Evolutionary conservation across 2,329 filamentous ascomycete genomes (phyloP), one percentile per base, ranked within the genome.

Genomic region (Colletotrichum navitas): DNA sequence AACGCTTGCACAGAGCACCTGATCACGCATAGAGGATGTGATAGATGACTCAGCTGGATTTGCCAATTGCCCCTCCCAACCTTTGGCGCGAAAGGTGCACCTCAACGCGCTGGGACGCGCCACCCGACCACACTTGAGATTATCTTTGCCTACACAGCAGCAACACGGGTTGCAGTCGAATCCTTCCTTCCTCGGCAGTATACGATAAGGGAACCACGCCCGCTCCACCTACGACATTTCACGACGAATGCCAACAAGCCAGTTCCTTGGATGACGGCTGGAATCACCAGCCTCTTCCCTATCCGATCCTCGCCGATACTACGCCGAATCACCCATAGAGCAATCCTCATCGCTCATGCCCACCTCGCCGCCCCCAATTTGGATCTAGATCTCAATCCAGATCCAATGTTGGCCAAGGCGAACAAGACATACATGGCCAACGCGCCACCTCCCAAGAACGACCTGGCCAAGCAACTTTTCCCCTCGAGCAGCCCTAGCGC

Each of bases 401-500:
- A 79, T 71, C 65, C 78, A 58, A 84, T 83, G 82, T 76, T 83
- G 26, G 79, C 76, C 56, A 79, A 79, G 74, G 80, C 80, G 32
- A 81, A 80, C 45, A 81, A 80, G 75, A 74, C 74, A 10, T 83
- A 80, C 74, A 77, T 83, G 79, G 82, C 83, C 71, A 80, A 79
- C 66, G 76, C 78, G 73, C 69, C 79, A 7, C 76, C 77, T 29
- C 78, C 79, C 12, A 80, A 80, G 62, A 74, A 77, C 11, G 74
- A 78, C 59, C 78, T 87, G 54, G 79, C 83, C 5, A 89, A 90
- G 78, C 83, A 87, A 68, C 80, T 88, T 21, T 88, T 90, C 74
- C 85, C 88, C 5, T 89, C 89, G 1, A 90, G 86, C 79, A 90
- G 85, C 74, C 86, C 87, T 16, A 80, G 78, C 54, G 77, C 81